Evolutionary conservation across 2,329 filamentous ascomycete species (phyloP).

Genomic region (Paraphoma chrysanthemicola): DNA sequence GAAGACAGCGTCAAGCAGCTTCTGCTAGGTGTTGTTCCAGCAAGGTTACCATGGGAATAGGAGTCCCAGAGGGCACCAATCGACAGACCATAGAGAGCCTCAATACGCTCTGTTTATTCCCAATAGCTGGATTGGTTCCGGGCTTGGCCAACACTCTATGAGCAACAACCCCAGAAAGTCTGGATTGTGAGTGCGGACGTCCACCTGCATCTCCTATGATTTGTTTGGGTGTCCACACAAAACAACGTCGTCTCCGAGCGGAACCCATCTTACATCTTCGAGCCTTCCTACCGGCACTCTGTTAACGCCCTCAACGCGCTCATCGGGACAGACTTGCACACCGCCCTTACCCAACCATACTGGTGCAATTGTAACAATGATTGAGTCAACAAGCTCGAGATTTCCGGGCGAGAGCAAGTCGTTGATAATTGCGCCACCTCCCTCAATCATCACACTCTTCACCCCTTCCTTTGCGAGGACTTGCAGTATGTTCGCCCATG

Average conservation of each 20-base stretch:
- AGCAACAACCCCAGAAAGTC: no score
- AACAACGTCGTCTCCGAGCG: constrained; percentile 82
- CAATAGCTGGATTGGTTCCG: no score
- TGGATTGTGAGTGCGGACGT: no score
- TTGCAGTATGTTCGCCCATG: constrained; percentile 70
- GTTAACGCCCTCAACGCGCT: constrained; percentile 58
- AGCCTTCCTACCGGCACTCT: constrained; percentile 68
- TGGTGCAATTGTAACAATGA: constrained; percentile 89
- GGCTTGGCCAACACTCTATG: no score
- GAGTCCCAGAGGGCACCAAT: neutral
- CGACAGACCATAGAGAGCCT: no score
- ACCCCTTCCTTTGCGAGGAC: constrained; percentile 67
- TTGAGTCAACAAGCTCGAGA: constrained; percentile 71
- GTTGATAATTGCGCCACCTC: constrained; percentile 83
- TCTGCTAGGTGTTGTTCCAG: constrained; percentile 26
- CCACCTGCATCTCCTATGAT: neutral
- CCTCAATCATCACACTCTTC: constrained; percentile 88
- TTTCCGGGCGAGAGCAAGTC: constrained; percentile 72
- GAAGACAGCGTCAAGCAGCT: constrained; percentile 39
- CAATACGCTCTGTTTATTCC: no score
- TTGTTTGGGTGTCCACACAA: constrained; percentile 66
- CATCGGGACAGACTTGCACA: constrained; percentile 76
- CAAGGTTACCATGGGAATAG: constrained; percentile 35
- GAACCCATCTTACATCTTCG: constrained; percentile 73
- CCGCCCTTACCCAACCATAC: constrained; percentile 87